These are phyloP conservation scores for Styphnolobium japonicum DNA, from an alignment of 306 rosid species.

Conservation along the genomic window DNA sequence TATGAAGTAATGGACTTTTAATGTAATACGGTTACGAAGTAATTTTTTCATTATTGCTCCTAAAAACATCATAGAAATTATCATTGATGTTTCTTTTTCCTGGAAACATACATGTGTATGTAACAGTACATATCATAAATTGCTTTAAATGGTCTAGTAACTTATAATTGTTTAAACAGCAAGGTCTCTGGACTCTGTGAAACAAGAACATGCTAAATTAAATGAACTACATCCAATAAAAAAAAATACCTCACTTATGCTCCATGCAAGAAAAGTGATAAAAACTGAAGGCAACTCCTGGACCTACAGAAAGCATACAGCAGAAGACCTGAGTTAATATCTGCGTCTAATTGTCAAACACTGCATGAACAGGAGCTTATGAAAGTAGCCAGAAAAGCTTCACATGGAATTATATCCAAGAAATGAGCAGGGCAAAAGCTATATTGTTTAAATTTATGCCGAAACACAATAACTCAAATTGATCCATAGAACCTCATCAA, in stretches of 20 bases:
- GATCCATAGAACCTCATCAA: constrained; percentile 54
- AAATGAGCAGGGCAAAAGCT: not conserved
- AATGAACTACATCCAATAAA: not conserved
- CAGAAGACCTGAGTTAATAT: constrained; percentile 1
- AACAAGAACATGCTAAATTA: not conserved
- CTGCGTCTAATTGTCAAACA: not conserved
- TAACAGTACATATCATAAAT: constrained; percentile 1
- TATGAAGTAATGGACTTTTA: not conserved
- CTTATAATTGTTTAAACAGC: not conserved
- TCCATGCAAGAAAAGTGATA: constrained; percentile 82
- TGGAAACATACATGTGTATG: not conserved
- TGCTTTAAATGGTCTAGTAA: not conserved
- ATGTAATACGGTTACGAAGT: not conserved
- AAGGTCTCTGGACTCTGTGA: not conserved
- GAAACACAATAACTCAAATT: not conserved
- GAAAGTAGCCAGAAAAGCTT: not conserved
- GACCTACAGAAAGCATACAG: constrained; percentile 43
- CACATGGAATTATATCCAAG: not conserved
- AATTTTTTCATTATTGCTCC: not conserved
- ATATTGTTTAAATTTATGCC: not conserved
- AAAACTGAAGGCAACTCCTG: constrained; percentile 71
- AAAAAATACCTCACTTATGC: constrained; percentile 68
- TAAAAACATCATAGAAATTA: not conserved
- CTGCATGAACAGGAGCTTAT: constrained; percentile 1
- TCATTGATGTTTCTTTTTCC: not conserved